Evolutionary conservation across 192 early-diverging fungal species (phyloP).

Genomic region (Coemansia sp.): DNA sequence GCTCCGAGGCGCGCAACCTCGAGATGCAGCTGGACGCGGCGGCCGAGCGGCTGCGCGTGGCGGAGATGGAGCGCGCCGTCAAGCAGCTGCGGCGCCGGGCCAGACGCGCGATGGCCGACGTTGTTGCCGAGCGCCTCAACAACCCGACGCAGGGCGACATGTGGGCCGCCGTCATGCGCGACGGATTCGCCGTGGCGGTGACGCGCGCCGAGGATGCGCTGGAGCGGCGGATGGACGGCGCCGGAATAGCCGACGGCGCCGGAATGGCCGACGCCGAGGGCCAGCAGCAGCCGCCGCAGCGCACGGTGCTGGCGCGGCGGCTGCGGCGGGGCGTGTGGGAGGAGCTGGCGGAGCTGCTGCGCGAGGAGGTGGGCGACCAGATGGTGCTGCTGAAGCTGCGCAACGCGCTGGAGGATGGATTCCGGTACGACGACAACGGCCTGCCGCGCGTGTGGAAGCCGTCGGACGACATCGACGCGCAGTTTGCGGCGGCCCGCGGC

Average conservation of each 20-base stretch:
- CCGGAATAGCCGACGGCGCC: slow-evolving; percentile 40
- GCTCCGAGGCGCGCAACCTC: slow-evolving; percentile 29
- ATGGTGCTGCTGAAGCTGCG: slow-evolving; percentile 81
- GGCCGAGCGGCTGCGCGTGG: slow-evolving; percentile 34
- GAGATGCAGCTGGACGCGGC: slow-evolving; percentile 26
- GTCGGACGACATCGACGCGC: slow-evolving; percentile 90
- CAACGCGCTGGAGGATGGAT: slow-evolving; percentile 81
- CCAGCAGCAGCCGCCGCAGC: slow-evolving; percentile 57
- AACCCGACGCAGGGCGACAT: slow-evolving; percentile 60
- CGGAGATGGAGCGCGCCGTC: slow-evolving; percentile 42
- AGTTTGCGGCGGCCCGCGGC: slow-evolving; percentile 74
- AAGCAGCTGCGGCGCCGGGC: slow-evolving; percentile 17
- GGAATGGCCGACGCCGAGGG: not conserved
- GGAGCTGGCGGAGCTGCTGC: slow-evolving; percentile 66
- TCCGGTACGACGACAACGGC: slow-evolving; percentile 92
- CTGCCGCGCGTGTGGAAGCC: slow-evolving; percentile 94
- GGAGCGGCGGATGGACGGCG: slow-evolving; percentile 20
- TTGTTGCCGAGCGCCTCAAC: slow-evolving; percentile 68
- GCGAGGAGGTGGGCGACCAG: slow-evolving; percentile 81
- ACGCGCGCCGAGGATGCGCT: slow-evolving; percentile 58
- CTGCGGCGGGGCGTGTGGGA: slow-evolving; percentile 72
- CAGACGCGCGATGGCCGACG: slow-evolving; percentile 66
- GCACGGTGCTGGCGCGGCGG: slow-evolving; percentile 54
- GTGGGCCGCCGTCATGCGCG: slow-evolving; percentile 70
- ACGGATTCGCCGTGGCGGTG: slow-evolving; percentile 56